Conservation (phyloP, 345 rosid genomes). For the Iberis pinnata region DNA sequence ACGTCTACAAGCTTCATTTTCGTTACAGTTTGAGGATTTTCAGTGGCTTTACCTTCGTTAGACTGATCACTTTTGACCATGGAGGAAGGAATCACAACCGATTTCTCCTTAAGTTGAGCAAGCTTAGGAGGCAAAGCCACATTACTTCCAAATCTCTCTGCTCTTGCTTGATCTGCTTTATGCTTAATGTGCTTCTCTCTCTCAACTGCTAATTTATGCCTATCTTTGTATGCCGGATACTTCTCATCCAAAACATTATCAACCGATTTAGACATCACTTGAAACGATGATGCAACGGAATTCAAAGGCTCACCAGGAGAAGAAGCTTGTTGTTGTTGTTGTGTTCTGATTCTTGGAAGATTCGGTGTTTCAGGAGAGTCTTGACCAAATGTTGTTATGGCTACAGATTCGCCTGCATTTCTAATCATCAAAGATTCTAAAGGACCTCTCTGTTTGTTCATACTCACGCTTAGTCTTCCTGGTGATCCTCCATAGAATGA, state of each 20-base stretch:
- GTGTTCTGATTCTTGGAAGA: constrained; percentile 53
- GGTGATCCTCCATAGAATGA: constrained; percentile 73
- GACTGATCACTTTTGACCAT: constrained; percentile 45
- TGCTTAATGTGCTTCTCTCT: constrained; percentile 81
- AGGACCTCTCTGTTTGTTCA: constrained; percentile 62
- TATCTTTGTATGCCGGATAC: constrained; percentile 85
- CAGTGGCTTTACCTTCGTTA: constrained; percentile 32
- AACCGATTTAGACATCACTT: constrained; percentile 83
- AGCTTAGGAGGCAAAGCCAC: constrained; percentile 63
- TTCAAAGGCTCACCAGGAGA: constrained; percentile 52
- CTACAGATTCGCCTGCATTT: constrained; percentile 69
- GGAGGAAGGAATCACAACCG: constrained; percentile 12
- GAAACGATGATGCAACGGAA: constrained; percentile 67
- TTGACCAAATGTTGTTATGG: constrained; percentile 84
- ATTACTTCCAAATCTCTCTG: constrained; percentile 53
- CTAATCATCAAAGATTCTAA: constrained; percentile 82
- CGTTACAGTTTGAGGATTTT: constrained; percentile 44
- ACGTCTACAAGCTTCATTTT: constrained; percentile 66
- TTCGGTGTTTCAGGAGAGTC: constrained; percentile 47
- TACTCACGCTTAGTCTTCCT: constrained; percentile 57
- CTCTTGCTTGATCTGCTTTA: constrained; percentile 77
- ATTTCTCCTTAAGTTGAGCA: constrained; percentile 68
- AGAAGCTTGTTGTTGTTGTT: constrained; percentile 40
- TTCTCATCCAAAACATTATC: constrained; percentile 70
- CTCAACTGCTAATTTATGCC: constrained; percentile 85